Base-by-base conservation (phyloP, 2,329 filamentous ascomycete species). In the Colletotrichum sp. region DNA sequence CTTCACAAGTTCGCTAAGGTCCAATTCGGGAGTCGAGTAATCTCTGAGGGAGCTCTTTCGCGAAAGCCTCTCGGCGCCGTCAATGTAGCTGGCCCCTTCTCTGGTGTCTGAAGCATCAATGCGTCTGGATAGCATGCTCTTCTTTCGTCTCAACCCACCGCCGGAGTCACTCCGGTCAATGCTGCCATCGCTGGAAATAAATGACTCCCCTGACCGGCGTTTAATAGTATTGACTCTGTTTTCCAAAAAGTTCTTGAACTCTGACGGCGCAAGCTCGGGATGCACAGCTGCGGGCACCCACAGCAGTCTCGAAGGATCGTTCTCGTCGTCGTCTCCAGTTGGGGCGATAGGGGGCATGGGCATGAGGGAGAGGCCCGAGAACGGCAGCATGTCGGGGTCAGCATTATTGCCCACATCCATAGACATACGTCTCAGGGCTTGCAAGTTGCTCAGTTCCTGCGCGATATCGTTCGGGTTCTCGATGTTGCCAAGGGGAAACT, bases 271-370 rank as follows among this genome's bases (percentile, higher is more conserved):
- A 65, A 99, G 88, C 84, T 99, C 97, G 1, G 97, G 97, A 80
- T 99, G 97, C 32, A 99, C 90, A 74, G 96, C 92, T 28, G 97
- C 97, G 7, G 97, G 97, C 8, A 99, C 97, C 97, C 97, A 99
- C 78, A 98, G 94, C 75, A 98, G 86, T 77, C 96, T 91, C 3
- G 96, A 96, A 9, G 95, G 92, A 82, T 98, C 96, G 80, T 96
- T 94, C 82, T 98, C 96, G 80, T 97, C 94, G 77, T 95, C 94
- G 76, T 92, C 91, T 36, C 92, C 91, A 4, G 89, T 92, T 2
- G 95, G 94, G 22, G 94, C 93, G 77, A 93, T 90, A 22, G 93
- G 90, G 4, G 94, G 93, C 86, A 95, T 93, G 56, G 93, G 91
- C 81, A 94, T 91, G 52, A 93, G 86, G 7, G 90, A 90, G 82